phyloP scores from a whole-genome alignment of 2,329 filamentous ascomycete genomes.

The Aphanoascus verrucosus region DNA sequence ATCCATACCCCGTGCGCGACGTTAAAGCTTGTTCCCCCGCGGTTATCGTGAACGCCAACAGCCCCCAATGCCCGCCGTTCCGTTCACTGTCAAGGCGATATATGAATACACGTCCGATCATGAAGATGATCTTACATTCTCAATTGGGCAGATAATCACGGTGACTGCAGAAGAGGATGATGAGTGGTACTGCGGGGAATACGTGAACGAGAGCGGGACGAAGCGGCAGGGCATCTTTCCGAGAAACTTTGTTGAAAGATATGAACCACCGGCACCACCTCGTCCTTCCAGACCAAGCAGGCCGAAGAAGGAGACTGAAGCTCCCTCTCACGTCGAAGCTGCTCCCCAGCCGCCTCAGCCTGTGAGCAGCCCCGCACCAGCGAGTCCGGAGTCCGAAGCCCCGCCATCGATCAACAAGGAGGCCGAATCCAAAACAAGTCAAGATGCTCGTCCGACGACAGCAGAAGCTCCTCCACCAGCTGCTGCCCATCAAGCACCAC shows the following conservation, averaged over 20 bases:
- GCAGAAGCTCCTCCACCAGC: constrained; percentile 8
- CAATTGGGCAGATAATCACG: constrained; percentile 76
- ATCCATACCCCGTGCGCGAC: neutral
- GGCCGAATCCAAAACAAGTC: neutral
- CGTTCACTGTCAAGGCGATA: constrained; percentile 90
- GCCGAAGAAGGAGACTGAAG: constrained; percentile 52
- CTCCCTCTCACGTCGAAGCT: constrained; percentile 28
- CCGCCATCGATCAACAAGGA: neutral
- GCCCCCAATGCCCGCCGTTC: constrained; percentile 53
- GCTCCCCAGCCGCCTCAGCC: constrained; percentile 15
- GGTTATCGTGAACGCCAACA: constrained; percentile 23
- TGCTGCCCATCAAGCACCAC: constrained; percentile 20
- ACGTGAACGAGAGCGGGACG: constrained; percentile 61
- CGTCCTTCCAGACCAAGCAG: constrained; percentile 63
- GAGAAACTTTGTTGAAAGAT: constrained; percentile 93
- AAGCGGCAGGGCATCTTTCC: constrained; percentile 84
- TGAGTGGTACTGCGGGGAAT: constrained; percentile 90
- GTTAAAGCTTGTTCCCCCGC: neutral
- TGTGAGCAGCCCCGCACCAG: constrained; percentile 17
- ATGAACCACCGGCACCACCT: constrained; percentile 81
- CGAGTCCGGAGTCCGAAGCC: constrained; percentile 22
- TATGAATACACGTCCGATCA: constrained; percentile 90
- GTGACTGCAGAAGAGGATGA: constrained; percentile 85
- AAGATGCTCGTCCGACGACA: constrained; percentile 20
- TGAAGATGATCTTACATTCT: constrained; percentile 88